Percentiles rank a stretch among this genome's conserved stretches.
Conservation (phyloP, 176 grass and related monocot genomes). For the Oryza officinalis region DNA sequence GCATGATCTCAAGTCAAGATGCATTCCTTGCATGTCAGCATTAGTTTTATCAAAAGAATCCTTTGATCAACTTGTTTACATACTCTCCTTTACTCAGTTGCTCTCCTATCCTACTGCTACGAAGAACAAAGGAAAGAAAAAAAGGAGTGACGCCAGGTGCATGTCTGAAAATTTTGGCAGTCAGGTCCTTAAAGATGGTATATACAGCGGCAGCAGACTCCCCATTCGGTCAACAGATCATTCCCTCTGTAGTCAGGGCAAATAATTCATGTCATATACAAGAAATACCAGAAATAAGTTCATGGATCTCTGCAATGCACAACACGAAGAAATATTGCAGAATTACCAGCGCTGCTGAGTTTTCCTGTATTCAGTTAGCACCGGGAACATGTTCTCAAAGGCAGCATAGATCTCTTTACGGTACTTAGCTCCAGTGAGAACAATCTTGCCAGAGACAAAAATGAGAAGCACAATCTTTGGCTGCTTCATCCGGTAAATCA, state of each 20-base stretch:
- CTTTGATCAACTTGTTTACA: background rate
- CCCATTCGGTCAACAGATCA: background rate
- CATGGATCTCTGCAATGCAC: background rate
- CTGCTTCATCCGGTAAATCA: slow-evolving; percentile 70
- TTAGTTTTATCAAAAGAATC: background rate
- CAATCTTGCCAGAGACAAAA: slow-evolving; percentile 76
- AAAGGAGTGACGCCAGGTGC: background rate
- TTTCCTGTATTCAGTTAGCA: slow-evolving; percentile 64
- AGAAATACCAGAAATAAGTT: background rate
- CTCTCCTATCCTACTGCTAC: background rate
- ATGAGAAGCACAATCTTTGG: slow-evolving; percentile 72
- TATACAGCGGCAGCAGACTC: slow-evolving; percentile 20
- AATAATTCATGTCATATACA: slow-evolving; percentile 10
- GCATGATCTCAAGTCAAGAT: background rate
- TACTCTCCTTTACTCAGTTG: background rate
- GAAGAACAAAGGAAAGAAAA: background rate
- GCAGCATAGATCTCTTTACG: slow-evolving; percentile 51
- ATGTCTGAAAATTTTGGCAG: slow-evolving; percentile 18
- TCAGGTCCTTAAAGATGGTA: background rate
- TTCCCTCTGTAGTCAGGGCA: slow-evolving; percentile 15
- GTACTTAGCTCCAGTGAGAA: slow-evolving; percentile 68
- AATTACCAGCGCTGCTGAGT: slow-evolving; percentile 49
- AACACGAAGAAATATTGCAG: background rate
- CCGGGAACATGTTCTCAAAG: slow-evolving; percentile 77
- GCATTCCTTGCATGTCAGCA: background rate